Percentiles rank a stretch among this genome's conserved stretches.
Evolutionary conservation across 257 asterid genomes (phyloP).

Genomic region (Capsicum chinense): DNA sequence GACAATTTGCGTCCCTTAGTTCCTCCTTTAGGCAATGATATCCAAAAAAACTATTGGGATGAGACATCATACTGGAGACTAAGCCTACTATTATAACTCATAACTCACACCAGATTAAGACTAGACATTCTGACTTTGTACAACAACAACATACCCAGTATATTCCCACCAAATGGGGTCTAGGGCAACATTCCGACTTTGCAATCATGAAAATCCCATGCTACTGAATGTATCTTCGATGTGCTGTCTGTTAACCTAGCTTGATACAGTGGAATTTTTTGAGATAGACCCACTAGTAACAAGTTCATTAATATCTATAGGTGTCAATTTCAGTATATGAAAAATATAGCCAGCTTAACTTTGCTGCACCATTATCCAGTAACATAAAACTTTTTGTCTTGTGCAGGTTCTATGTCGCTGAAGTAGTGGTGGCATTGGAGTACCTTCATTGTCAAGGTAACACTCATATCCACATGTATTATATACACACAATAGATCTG

Average conservation of each 20-base stretch:
- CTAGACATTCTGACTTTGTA: not conserved
- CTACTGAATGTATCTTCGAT: not conserved
- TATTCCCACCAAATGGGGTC: too few species aligned
- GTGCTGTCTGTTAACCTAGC: not conserved
- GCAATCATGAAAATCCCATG: not conserved
- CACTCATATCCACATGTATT: conserved; percentile 7
- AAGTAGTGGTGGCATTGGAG: conserved; percentile 91
- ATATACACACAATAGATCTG: not conserved
- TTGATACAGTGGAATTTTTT: not conserved
- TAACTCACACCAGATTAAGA: not conserved
- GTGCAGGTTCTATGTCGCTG: conserved; percentile 87
- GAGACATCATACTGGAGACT: not conserved
- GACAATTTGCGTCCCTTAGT: not conserved
- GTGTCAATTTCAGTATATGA: not conserved
- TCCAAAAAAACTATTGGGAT: not conserved
- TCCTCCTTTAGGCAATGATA: not conserved
- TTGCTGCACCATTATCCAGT: conserved; percentile 20
- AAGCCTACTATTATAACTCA: not conserved
- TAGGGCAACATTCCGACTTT: too few species aligned
- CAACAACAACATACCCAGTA: too few species aligned
- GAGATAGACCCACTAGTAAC: not conserved
- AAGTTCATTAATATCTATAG: not conserved
- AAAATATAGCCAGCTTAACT: not conserved
- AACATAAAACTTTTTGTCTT: conserved; percentile 25
- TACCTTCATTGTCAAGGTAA: conserved; percentile 99